Conservation (phyloP, 306 rosid species). For the Cucurbita ficifolia region DNA sequence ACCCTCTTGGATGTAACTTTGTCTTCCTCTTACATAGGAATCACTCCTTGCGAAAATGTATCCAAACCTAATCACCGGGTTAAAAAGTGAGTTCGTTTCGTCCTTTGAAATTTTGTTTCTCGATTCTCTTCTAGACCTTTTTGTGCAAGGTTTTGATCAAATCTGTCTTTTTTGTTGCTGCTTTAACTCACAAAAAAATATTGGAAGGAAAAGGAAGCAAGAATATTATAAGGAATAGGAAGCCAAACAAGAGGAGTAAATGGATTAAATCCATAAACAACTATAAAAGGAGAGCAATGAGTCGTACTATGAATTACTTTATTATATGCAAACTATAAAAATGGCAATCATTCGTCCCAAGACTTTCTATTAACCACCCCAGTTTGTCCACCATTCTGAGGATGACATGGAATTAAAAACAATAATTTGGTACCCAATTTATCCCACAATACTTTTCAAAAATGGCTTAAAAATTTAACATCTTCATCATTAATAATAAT, state of each 20-base stretch:
- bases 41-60: too few relatives aligned
- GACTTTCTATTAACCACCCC: background rate
- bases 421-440: background rate
- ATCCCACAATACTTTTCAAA: background rate
- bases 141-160: too few relatives aligned
- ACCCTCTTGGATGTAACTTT: too few relatives aligned
- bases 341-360: background rate
- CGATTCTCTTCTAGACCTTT: too few relatives aligned
- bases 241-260: background rate
- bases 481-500: background rate
- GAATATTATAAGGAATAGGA: background rate
- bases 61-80: too few relatives aligned
- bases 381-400: too few relatives aligned
- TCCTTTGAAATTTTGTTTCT: too few relatives aligned
- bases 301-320: background rate
- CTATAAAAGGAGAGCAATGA: background rate
- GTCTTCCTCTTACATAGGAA: too few relatives aligned
- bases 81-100: too few relatives aligned
- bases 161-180: too few relatives aligned
- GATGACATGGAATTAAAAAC: background rate
- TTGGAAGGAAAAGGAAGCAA: background rate
- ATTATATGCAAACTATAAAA: background rate
- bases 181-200: too few relatives aligned
- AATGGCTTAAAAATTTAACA: background rate
- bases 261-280: background rate